A percentile compares a stretch with the other conserved stretches of the same genome.
phyloP scores from a whole-genome alignment of 345 rosid species.

The Eutrema heterophyllum region DNA sequence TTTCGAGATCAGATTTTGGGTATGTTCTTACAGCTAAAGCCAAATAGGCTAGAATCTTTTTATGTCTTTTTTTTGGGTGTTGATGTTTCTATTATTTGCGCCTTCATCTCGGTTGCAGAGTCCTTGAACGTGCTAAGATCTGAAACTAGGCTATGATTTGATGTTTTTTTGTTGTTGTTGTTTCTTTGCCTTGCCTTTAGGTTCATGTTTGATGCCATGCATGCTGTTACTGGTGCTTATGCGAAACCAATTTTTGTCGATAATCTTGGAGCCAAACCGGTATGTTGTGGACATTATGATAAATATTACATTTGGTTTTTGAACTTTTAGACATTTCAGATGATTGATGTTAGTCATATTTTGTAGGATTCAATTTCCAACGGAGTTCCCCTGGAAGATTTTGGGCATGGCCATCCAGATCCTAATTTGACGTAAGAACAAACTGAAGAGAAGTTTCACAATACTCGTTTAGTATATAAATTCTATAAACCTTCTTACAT shows the following conservation, averaged over 20 bases:
- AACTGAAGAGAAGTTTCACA: neutral
- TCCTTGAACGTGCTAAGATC: constrained; percentile 15
- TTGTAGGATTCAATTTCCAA: constrained; percentile 76
- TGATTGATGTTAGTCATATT: constrained; percentile 24
- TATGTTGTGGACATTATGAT: constrained; percentile 29
- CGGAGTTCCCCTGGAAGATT: constrained; percentile 90
- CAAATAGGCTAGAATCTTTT: neutral
- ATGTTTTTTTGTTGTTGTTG: neutral
- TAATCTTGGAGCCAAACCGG: constrained; percentile 67
- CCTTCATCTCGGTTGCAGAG: neutral
- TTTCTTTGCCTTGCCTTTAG: constrained; percentile 31
- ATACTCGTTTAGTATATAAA: constrained; percentile 6
- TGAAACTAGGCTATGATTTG: neutral
- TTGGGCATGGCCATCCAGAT: constrained; percentile 97
- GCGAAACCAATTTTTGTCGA: constrained; percentile 91
- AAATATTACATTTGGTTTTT: neutral
- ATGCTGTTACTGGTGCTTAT: constrained; percentile 95
- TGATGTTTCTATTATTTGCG: neutral
- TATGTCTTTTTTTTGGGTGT: neutral
- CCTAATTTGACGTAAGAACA: constrained; percentile 85
- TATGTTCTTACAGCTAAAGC: constrained; percentile 27
- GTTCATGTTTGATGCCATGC: constrained; percentile 93
- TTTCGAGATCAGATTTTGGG: constrained; percentile 73
- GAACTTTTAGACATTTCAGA: neutral
- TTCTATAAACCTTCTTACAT: constrained; percentile 20